Base-by-base conservation (phyloP, 148 eudicot genomes). In the Dianthus caryophyllus region DNA sequence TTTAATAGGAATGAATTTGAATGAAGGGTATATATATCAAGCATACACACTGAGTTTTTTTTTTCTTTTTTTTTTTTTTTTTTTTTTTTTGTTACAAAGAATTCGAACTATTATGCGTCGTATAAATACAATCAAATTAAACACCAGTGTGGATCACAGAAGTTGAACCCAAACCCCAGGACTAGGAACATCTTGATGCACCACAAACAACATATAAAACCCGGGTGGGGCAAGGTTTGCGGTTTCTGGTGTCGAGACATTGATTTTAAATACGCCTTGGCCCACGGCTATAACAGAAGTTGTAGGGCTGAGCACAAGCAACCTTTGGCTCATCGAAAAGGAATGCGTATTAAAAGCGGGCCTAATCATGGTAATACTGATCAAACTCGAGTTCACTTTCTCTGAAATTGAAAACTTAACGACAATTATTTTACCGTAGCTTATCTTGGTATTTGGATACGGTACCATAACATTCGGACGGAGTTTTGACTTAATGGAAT, bases 271-370 rank as follows among this genome's bases (percentile, higher is more conserved):
- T 25, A 46, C 16, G 5, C 62, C 51, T 17, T 14, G 13, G 7
- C 38, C 18, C 43, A 61, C 0, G 8, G 38, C 61, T 9, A 0
- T 76, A 4, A 71, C 59, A 0, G 25, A 20, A 1, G 51, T 49
- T 5, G 31, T 43, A 21, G 10, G 47, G 2, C 52, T 69, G 10
- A 86, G 61, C 12, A 77, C 87, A 44, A 88, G 41, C 24, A 80
- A 21, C 70, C 91, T 84, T 61, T 88, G 91, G 58, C 75, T 83
- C 84, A 84, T 84, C 0, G 91, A 73, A 61, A 82, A 86, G 9
- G 96, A 86, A 31, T 86, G 96, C 20, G 96, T 88, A 26, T 65
- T 84, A 55, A 88, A 88, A 11, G 89, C 69, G 13, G 96, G 95
- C 2, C 83, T 72, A 0, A 84, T 62, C 79, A 87, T 72, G 4